A percentile compares a stretch with the other conserved stretches of the same genome.
These are phyloP conservation scores for Bremia lactucae DNA, from an alignment of 352 stramenopile genomes.

Conservation along the genomic window DNA sequence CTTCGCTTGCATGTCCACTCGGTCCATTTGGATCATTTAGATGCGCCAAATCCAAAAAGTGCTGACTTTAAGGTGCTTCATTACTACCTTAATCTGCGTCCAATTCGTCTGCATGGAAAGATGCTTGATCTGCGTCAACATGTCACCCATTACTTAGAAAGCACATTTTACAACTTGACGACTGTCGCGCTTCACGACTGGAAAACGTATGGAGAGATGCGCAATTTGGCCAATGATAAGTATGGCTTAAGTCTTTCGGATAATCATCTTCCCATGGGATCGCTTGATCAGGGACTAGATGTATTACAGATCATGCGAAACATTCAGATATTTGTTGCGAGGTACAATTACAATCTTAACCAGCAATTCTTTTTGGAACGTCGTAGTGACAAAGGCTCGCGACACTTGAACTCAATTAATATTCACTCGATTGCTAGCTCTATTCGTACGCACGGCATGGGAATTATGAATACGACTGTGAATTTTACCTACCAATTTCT, in stretches of 20 bases:
- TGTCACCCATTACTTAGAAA: conserved; percentile 90
- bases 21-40: conserved; percentile 78
- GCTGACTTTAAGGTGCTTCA: conserved; percentile 75
- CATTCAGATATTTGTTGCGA: conserved; percentile 86
- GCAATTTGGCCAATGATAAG: conserved; percentile 87
- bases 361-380: conserved; percentile 93
- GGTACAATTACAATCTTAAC: conserved; percentile 94
- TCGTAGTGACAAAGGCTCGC: conserved; percentile 83
- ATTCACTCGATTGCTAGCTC: conserved; percentile 87
- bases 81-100: conserved; percentile 78
- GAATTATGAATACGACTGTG: conserved; percentile 92
- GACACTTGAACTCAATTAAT: conserved; percentile 89
- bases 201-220: conserved; percentile 92
- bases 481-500: conserved; percentile 95
- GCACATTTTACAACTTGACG: conserved; percentile 92
- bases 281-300: conserved; percentile 86
- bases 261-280: conserved; percentile 89
- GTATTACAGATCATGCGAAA: conserved; percentile 94
- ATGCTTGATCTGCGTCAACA: conserved; percentile 74
- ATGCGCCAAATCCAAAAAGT: conserved; percentile 78
- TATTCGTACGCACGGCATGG: conserved; percentile 91
- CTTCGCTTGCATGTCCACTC: conserved; percentile 86
- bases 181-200: conserved; percentile 92
- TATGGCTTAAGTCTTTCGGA: conserved; percentile 87
- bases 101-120: conserved; percentile 84